These are phyloP conservation scores for Xylaria acuta DNA, from an alignment of 495 filamentous ascomycete genomes.

Conservation along the genomic window DNA sequence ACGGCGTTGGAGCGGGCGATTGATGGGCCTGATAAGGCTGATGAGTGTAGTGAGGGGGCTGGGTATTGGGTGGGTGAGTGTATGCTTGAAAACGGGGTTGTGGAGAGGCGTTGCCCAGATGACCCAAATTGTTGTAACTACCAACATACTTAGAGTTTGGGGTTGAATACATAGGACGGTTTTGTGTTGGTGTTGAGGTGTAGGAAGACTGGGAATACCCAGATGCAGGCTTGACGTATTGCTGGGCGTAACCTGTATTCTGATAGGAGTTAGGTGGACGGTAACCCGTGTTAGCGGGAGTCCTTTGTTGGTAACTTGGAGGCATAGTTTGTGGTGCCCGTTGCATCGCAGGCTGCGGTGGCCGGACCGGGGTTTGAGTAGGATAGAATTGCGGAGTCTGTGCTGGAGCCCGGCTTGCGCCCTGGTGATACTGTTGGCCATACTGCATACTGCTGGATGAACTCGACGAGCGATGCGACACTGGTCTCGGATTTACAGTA, in stretches of 20 bases:
- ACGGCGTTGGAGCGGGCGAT: slow-evolving; percentile 39
- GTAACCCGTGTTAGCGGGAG: slow-evolving; percentile 37
- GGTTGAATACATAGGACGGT: slow-evolving; percentile 40
- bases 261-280: slow-evolving; percentile 37
- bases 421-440: slow-evolving; percentile 46
- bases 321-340: slow-evolving; percentile 40
- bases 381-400: slow-evolving; percentile 47
- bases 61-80: slow-evolving; percentile 38
- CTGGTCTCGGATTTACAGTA: slow-evolving; percentile 43
- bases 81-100: slow-evolving; percentile 41
- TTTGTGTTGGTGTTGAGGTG: slow-evolving; percentile 37
- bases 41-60: slow-evolving; percentile 41
- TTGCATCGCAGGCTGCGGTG: slow-evolving; percentile 36
- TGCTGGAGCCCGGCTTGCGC: slow-evolving; percentile 42
- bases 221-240: slow-evolving; percentile 37
- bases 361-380: slow-evolving; percentile 49
- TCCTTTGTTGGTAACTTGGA: slow-evolving; percentile 38
- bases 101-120: slow-evolving; percentile 36
- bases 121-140: slow-evolving; percentile 48
- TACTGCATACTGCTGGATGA: slow-evolving; percentile 43
- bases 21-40: slow-evolving; percentile 45
- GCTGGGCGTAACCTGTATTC: slow-evolving; percentile 40
- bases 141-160: slow-evolving; percentile 40
- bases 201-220: slow-evolving; percentile 43
- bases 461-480: slow-evolving; percentile 46